Evolutionary conservation across 345 rosid genomes (phyloP).

Genomic region (Citrus unshiu): DNA sequence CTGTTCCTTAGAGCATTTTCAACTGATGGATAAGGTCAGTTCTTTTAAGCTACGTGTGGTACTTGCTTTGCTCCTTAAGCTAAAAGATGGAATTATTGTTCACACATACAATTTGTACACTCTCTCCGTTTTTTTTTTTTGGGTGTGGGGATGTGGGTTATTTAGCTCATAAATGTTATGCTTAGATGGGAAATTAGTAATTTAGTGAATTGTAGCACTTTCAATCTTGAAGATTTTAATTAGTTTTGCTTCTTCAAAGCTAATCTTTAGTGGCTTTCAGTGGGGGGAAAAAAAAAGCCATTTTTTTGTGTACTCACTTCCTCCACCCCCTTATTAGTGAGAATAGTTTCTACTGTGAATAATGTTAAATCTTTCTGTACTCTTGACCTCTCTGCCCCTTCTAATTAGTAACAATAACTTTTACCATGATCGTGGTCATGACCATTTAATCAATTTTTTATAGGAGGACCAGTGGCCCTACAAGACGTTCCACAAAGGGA

Average conservation of each 20-base stretch:
- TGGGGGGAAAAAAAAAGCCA: too few species aligned
- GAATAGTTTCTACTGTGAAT: neutral
- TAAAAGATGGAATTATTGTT: neutral
- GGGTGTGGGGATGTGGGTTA: neutral
- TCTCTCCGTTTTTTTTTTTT: neutral
- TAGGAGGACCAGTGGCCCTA: slow-evolving; percentile 96
- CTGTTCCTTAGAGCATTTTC: neutral
- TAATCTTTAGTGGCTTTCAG: neutral
- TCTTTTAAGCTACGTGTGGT: neutral
- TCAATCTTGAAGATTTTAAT: neutral
- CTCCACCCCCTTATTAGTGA: neutral
- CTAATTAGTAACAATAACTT: neutral
- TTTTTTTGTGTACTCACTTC: neutral
- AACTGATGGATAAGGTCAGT: neutral
- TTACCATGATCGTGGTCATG: neutral
- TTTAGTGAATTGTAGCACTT: neutral
- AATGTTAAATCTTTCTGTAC: neutral
- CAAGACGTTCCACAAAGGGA: slow-evolving; percentile 96
- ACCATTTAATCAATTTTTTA: slow-evolving; percentile 2
- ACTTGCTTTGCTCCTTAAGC: neutral
- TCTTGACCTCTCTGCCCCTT: neutral
- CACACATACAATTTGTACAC: neutral
- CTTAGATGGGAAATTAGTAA: neutral
- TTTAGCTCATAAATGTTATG: neutral
- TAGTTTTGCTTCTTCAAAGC: neutral